Base-by-base conservation (phyloP, 495 filamentous ascomycete genomes). In the Bacidia rubella region DNA sequence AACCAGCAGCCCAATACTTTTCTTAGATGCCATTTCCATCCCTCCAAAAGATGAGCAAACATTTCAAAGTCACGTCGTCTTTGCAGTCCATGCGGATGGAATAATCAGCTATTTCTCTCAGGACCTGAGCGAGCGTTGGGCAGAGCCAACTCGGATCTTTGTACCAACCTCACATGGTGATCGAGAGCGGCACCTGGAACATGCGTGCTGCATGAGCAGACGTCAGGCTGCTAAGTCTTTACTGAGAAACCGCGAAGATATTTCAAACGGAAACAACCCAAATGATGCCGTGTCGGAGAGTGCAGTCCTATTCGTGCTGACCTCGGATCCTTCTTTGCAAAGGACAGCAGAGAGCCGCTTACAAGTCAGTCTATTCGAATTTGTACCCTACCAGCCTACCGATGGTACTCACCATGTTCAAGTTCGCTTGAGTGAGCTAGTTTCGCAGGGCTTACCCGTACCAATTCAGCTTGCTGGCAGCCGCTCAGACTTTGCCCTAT, bases 31-130 rank as follows among this genome's bases (percentile, higher is more conserved):
- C 21, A 11, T 35, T 3, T n/a, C 20, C 35, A 17, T 25, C 4
- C 15, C 11, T 47, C 21, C 20, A 22, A 12, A 12, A 52, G n/a
- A 44, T 23, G 41, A 38, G 12, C 20, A 15, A 17, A 42, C 19
- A 26, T 22, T 19, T 15, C 21, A 22, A 15, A 53, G 17, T 19
- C 70, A 71, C 20, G 68, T 74, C 51, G 60, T 77, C n/a, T 43
- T 77, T 2, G 63, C 66, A 20, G 68, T 75, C n/a, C 71, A 77
- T 49, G 52, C 68, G 46, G 65, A 73, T 56, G 67, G 74, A 15
- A 20, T 11, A 38, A 35, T 62, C 2, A 29, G 29, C 4, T 53
- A 52, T n/a, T 56, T 53, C 40, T 23, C 52, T 26, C 43, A 20
- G 49, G 50, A 29, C 46, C 59, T 1, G 32, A 42, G 12, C 7